A percentile compares a stretch with the other conserved stretches of the same genome.
These are phyloP conservation scores for Phytophthora ohioensis DNA, from an alignment of 352 stramenopile species.

Conservation along the genomic window DNA sequence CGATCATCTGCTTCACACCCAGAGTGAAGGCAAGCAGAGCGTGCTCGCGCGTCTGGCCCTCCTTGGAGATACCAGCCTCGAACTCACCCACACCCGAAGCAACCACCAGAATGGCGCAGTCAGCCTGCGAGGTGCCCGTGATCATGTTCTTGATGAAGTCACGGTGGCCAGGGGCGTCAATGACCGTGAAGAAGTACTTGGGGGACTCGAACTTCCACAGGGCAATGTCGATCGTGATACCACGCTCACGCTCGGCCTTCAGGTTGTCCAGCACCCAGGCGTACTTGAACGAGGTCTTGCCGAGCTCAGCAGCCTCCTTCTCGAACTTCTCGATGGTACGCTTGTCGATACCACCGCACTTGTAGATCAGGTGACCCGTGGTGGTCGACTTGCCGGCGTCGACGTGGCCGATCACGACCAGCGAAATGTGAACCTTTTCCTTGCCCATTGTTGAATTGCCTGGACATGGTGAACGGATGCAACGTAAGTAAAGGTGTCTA, in stretches of 20 bases:
- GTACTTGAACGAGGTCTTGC: slow-evolving; percentile 99
- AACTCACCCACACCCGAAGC: slow-evolving; percentile 93
- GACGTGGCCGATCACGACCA: slow-evolving; percentile 97
- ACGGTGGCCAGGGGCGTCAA: slow-evolving; percentile 97
- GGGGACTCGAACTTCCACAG: slow-evolving; percentile 98
- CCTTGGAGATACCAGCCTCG: slow-evolving; percentile 95
- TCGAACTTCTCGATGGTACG: slow-evolving; percentile 98
- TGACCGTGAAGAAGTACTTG: slow-evolving; percentile 98
- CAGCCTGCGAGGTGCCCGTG: slow-evolving; percentile 97
- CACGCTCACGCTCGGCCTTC: slow-evolving; percentile 97
- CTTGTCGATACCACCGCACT: slow-evolving; percentile 98
- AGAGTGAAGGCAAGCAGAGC: slow-evolving; percentile 96
- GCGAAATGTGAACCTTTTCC: slow-evolving; percentile 90
- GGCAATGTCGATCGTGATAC: slow-evolving; percentile 98
- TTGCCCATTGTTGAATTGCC: slow-evolving; percentile 58
- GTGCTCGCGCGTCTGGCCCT: slow-evolving; percentile 97
- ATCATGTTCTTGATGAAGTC: slow-evolving; percentile 99
- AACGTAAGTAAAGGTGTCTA: not conserved
- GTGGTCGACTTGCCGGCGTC: slow-evolving; percentile 99
- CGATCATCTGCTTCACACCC: slow-evolving; percentile 98
- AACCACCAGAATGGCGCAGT: slow-evolving; percentile 97
- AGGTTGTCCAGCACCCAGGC: slow-evolving; percentile 99
- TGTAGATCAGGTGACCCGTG: slow-evolving; percentile 99
- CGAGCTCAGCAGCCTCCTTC: slow-evolving; percentile 97
- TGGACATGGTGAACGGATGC: not conserved